These are phyloP conservation scores for Trichoderma oligosporum DNA, from an alignment of 2,329 filamentous ascomycete genomes.

Conservation along the genomic window DNA sequence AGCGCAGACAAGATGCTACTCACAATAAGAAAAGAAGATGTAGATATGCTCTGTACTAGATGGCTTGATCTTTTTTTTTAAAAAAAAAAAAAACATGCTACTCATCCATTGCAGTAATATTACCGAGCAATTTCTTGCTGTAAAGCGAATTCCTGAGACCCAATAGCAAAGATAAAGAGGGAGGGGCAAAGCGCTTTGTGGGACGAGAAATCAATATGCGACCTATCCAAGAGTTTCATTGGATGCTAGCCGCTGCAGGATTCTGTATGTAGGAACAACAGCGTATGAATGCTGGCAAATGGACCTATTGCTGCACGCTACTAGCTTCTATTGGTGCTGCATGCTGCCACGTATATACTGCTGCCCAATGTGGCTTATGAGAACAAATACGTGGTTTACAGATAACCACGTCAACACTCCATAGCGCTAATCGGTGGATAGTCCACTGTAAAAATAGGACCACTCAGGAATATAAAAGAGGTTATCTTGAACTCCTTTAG, in stretches of 20 bases:
- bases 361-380: slow-evolving; percentile 13
- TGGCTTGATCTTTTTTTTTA: too few relatives aligned
- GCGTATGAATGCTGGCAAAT: slow-evolving; percentile 14
- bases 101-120: not conserved
- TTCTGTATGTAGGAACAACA: slow-evolving; percentile 14
- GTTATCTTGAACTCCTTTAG: not conserved
- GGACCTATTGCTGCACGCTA: slow-evolving; percentile 13
- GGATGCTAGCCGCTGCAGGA: slow-evolving; percentile 10
- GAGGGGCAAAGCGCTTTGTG: slow-evolving; percentile 1
- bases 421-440: slow-evolving; percentile 1
- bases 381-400: slow-evolving; percentile 4
- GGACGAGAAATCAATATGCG: slow-evolving; percentile 7
- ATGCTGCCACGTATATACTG: slow-evolving; percentile 11
- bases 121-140: not conserved
- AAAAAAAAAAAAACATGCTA: not conserved
- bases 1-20: too few relatives aligned
- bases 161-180: not conserved
- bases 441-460: not conserved
- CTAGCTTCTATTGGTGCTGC: slow-evolving; percentile 7
- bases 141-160: not conserved
- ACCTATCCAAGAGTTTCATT: not conserved
- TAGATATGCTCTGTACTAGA: too few relatives aligned
- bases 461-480: slow-evolving; percentile 3
- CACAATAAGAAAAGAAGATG: too few relatives aligned
- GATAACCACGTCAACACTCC: not conserved